A percentile compares a stretch with the other conserved stretches of the same genome.
These are phyloP conservation scores for Fistulina hepatica DNA, from an alignment of 1,284 basidiomycete species.

Conservation along the genomic window DNA sequence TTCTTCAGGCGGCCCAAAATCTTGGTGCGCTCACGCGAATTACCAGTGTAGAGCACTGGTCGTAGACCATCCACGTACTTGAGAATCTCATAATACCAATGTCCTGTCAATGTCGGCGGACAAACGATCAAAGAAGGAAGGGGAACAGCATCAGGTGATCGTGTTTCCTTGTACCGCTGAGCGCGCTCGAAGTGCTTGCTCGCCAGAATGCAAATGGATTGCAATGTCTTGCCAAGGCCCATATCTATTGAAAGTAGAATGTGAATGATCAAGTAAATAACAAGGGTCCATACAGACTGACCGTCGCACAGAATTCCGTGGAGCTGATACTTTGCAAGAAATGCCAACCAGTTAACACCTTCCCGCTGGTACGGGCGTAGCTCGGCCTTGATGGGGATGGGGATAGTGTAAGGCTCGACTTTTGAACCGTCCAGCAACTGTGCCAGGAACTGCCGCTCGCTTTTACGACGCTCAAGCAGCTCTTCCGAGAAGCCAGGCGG, in stretches of 20 bases:
- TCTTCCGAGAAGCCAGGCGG: constrained; percentile 89
- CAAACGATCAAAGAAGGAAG: constrained; percentile 94
- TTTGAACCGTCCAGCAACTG: constrained; percentile 94
- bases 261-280: background rate
- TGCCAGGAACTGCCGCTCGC: constrained; percentile 85
- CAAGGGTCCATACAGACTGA: constrained; percentile 37
- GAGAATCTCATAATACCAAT: constrained; percentile 97
- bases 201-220: constrained; percentile 95
- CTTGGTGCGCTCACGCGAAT: constrained; percentile 73
- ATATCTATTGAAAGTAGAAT: constrained; percentile 55
- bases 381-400: constrained; percentile 86
- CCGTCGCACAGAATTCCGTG: constrained; percentile 98
- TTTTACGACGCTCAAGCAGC: constrained; percentile 77
- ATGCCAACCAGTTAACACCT: constrained; percentile 98
- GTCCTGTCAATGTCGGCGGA: constrained; percentile 93
- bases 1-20: constrained; percentile 56
- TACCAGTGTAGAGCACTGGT: constrained; percentile 86
- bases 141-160: constrained; percentile 72
- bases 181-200: constrained; percentile 88
- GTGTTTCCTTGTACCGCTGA: constrained; percentile 55
- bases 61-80: constrained; percentile 85
- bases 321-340: constrained; percentile 93
- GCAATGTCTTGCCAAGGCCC: constrained; percentile 97
- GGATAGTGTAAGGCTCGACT: constrained; percentile 85
- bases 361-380: constrained; percentile 97